Base-by-base conservation (phyloP, 768 basidiomycete species). In the Pulveroboletus ravenelii region DNA sequence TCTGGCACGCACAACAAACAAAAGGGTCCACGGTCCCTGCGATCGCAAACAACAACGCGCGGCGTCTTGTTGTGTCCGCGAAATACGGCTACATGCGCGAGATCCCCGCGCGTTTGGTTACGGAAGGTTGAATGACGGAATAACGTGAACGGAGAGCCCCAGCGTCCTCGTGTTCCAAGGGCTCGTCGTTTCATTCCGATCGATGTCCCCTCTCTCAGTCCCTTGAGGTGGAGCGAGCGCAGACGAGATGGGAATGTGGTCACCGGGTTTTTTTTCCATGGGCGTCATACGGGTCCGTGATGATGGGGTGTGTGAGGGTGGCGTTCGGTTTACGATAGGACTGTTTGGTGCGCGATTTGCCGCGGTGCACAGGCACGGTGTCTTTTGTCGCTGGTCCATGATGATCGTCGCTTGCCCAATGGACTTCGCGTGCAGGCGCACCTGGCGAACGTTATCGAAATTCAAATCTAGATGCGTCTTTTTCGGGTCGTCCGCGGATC, bases 401-500 rank as follows among this genome's bases (percentile, higher is more conserved):
- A 47, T 55, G 62, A 64, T 63, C 64, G 62, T 61, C 61, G 58
- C 42, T 54, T 30, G 32, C 53, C 46, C 47, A 60, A 63, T 51
- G 36, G 34, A 47, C 50, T 27, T 27, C 25, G 25, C 25, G 25
- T 27, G 25, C 45, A 59, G 48, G 59, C 36, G 14, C 9, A 35
- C n/a, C 17, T 14, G 29, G 31, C 14, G 41, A 49, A 27, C 17
- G 20, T 48, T 37, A 41, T 32, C 25, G 20, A 32, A 38, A 34
- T n/a, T 14, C 14, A n/a, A 60, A 63, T 63, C 57, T 55, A 58
- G 59, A 58, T 53, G 17, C 29, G 12, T 34, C 63, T 48, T 20
- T 59, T 62, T 65, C 43, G 50, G 51, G 58, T 34, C 51, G 48
- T 60, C 55, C 64, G 56, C 63, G 62, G 64, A 63, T 66, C 62